A percentile compares a stretch with the other conserved stretches of the same genome.
Evolutionary conservation across 305 asterid genomes (phyloP).

Genomic region (Fraxinus latifolia): DNA sequence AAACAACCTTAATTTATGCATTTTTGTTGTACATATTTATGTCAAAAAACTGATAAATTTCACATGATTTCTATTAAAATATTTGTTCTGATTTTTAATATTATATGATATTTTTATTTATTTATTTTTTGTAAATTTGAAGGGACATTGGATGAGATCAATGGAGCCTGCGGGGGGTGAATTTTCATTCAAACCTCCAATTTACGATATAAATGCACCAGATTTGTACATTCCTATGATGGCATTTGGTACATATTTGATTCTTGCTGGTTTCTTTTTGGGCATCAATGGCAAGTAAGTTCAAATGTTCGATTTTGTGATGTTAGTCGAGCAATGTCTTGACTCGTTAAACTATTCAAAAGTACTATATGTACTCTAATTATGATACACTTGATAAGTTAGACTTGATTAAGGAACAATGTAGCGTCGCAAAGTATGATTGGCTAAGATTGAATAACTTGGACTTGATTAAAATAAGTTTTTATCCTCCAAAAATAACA

Average conservation of each 20-base stretch:
- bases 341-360: background rate
- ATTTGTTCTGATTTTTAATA: background rate
- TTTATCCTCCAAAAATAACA: background rate
- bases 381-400: background rate
- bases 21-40: background rate
- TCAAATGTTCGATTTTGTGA: background rate
- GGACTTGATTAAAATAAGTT: background rate
- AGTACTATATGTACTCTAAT: background rate
- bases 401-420: background rate
- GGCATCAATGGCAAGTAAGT: constrained; percentile 63
- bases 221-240: constrained; percentile 64
- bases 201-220: constrained; percentile 64
- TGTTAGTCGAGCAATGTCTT: background rate
- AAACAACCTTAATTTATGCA: background rate
- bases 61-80: background rate
- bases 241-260: constrained; percentile 58
- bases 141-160: constrained; percentile 69
- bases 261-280: constrained; percentile 54
- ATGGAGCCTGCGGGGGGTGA: constrained; percentile 38
- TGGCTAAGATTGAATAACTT: background rate
- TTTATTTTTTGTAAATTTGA: background rate
- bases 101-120: too few relatives aligned
- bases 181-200: constrained; percentile 47
- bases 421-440: background rate
- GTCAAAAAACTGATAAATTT: background rate